Percentiles rank a stretch among this genome's conserved stretches.
These are phyloP conservation scores for Andrographis paniculata DNA, from an alignment of 305 asterid species.

Conservation along the genomic window DNA sequence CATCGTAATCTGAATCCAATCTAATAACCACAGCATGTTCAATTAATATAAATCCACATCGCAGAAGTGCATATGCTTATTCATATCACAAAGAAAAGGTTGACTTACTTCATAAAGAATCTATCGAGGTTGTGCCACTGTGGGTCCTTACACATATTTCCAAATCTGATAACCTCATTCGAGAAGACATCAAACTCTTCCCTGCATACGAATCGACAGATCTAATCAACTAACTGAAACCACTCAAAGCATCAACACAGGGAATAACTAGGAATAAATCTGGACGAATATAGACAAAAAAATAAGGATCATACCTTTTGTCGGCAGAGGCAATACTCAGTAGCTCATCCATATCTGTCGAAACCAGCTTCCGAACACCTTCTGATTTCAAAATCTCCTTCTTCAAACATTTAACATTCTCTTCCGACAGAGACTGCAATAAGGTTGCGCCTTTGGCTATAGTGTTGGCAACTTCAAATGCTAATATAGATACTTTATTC, in stretches of 20 bases:
- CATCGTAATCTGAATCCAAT: slow-evolving; percentile 73
- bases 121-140: slow-evolving; percentile 95
- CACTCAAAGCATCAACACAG: background rate
- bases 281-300: slow-evolving; percentile 1
- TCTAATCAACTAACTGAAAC: slow-evolving; percentile 12
- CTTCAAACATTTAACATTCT: slow-evolving; percentile 54
- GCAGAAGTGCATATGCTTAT: slow-evolving; percentile 12
- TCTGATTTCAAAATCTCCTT: slow-evolving; percentile 78
- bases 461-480: slow-evolving; percentile 98
- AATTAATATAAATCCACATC: slow-evolving; percentile 16
- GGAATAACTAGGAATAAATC: background rate
- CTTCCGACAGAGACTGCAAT: slow-evolving; percentile 79
- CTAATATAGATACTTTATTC: slow-evolving; percentile 61
- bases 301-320: slow-evolving; percentile 52
- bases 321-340: slow-evolving; percentile 89
- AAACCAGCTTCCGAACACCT: slow-evolving; percentile 71
- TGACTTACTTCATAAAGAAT: slow-evolving; percentile 63
- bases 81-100: slow-evolving; percentile 12
- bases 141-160: slow-evolving; percentile 92
- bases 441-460: slow-evolving; percentile 79
- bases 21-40: slow-evolving; percentile 29
- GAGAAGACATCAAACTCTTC: slow-evolving; percentile 90
- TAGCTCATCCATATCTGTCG: slow-evolving; percentile 79
- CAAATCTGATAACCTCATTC: slow-evolving; percentile 89
- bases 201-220: slow-evolving; percentile 35